Percentiles rank a stretch among this genome's conserved stretches.
Evolutionary conservation across 768 basidiomycete species (phyloP).

Genomic region (Tulasnella sp.): DNA sequence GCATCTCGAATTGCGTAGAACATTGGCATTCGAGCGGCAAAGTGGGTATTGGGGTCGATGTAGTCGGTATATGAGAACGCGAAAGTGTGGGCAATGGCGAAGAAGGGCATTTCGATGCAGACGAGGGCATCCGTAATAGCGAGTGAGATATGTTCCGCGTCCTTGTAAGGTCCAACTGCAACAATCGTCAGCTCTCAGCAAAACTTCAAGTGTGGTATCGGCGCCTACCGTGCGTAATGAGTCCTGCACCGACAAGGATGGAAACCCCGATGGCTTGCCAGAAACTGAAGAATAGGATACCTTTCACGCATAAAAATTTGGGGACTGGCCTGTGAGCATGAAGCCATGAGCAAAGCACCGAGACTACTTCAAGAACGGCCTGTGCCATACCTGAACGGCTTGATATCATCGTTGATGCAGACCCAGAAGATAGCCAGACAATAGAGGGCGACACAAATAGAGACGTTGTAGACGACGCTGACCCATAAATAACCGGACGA

Average conservation of each 20-base stretch:
- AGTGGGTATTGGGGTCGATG: slow-evolving; percentile 55
- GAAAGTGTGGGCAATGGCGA: slow-evolving; percentile 90
- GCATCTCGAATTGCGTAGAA: slow-evolving; percentile 84
- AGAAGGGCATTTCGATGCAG: slow-evolving; percentile 96
- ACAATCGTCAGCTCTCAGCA: background rate
- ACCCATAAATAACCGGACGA: slow-evolving; percentile 90
- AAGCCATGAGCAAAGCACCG: background rate
- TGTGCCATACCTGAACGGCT: slow-evolving; percentile 69
- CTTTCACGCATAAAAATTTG: slow-evolving; percentile 98
- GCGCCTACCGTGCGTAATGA: slow-evolving; percentile 53
- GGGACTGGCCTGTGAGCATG: slow-evolving; percentile 62
- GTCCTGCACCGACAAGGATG: slow-evolving; percentile 73
- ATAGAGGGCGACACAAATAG: slow-evolving; percentile 60
- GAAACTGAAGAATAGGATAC: slow-evolving; percentile 96
- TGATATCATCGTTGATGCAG: slow-evolving; percentile 80
- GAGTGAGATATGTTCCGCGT: slow-evolving; percentile 82
- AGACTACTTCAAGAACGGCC: background rate
- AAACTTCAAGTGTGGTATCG: background rate
- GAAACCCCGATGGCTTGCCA: slow-evolving; percentile 92
- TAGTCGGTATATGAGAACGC: slow-evolving; percentile 92
- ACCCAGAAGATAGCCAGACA: slow-evolving; percentile 98
- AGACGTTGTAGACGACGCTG: slow-evolving; percentile 56
- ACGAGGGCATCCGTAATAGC: slow-evolving; percentile 87
- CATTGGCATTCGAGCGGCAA: slow-evolving; percentile 86
- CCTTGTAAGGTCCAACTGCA: slow-evolving; percentile 75